These are phyloP conservation scores for Reutealis trisperma DNA, from an alignment of 345 rosid species.

Conservation along the genomic window DNA sequence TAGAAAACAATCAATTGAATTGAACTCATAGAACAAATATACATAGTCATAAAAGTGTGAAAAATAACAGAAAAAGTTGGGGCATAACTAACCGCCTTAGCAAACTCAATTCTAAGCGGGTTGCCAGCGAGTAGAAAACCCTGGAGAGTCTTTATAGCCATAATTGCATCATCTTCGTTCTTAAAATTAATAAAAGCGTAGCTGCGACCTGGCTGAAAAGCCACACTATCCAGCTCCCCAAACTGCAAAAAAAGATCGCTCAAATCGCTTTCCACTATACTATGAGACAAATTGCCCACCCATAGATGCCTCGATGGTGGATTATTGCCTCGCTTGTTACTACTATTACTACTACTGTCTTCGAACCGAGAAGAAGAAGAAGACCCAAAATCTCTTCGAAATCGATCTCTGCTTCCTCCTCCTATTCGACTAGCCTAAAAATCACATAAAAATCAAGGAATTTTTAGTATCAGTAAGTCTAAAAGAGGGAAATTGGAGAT, in stretches of 20 bases:
- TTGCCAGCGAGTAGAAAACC: conserved; percentile 74
- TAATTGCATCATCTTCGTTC: conserved; percentile 70
- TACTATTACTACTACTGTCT: conserved; percentile 23
- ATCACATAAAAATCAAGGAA: not conserved
- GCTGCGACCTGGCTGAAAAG: conserved; percentile 82
- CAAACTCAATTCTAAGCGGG: conserved; percentile 90
- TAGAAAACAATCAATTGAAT: conserved; percentile 11
- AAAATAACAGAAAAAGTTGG: conserved; percentile 19
- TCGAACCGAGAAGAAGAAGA: conserved; percentile 34
- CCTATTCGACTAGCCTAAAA: conserved; percentile 8
- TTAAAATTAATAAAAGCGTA: conserved; percentile 74
- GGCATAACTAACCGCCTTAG: conserved; percentile 95
- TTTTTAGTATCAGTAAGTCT: too few relatives aligned
- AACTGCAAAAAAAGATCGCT: conserved; percentile 50
- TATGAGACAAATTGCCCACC: conserved; percentile 86
- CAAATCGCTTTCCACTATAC: conserved; percentile 55
- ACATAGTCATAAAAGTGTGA: conserved; percentile 7
- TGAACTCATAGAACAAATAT: conserved; percentile 17
- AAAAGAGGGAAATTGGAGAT: too few relatives aligned
- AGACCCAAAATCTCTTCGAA: conserved; percentile 33
- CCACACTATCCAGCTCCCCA: conserved; percentile 80
- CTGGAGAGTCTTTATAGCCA: conserved; percentile 69
- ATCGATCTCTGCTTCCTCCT: conserved; percentile 36
- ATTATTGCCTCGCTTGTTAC: conserved; percentile 37
- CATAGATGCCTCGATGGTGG: conserved; percentile 92